Base-by-base conservation (phyloP, 73 alveolate species). In the Uronychia binucleata region DNA sequence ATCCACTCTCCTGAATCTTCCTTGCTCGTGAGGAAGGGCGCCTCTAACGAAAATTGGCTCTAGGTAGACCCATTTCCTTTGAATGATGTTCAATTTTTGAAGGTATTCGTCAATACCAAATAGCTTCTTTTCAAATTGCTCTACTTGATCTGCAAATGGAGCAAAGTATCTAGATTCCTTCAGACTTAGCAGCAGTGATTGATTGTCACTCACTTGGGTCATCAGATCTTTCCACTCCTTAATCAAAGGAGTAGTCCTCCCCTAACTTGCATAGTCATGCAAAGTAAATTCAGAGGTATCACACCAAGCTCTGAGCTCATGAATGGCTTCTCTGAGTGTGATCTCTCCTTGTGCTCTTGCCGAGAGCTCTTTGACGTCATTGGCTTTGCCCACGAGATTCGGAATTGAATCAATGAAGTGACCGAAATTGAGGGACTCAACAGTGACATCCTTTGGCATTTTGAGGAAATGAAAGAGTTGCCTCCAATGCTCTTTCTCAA, bases 401-500 rank as follows among this genome's bases (percentile, higher is more conserved):
- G 91, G 91, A 74, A 93, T 93, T 5, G 92, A 75, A 59, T 88
- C 97, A 25, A 96, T 77, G 83, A 96, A 93, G 90, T 98, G 96
- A 34, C 94, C 92, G 95, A 98, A 98, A 91, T 91, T 97, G 92
- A 98, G 89, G 83, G 94, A 98, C 58, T 99, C 99, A 78, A 96
- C 94, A 30, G 98, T 95, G 84, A 98, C 94, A 59, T 98, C 99
- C 83, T 98, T 97, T 46, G 99, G 99, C 85, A 97, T 82, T 77
- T 98, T 95, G 76, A 99, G 89, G 90, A 98, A 93, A 78, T 97
- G 91, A 94, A 99, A 97, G 57, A 99, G 91, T 57, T 92, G 91
- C 90, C 97, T 96, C 99, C 99, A 99, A 85, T 99, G 99, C 88
- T 99, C 99, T 78, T 98, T 96, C 86, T 99, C 99, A 82, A 99